phyloP scores from a whole-genome alignment of 192 early-diverging fungal species.

The Backusella morwellensis region DNA sequence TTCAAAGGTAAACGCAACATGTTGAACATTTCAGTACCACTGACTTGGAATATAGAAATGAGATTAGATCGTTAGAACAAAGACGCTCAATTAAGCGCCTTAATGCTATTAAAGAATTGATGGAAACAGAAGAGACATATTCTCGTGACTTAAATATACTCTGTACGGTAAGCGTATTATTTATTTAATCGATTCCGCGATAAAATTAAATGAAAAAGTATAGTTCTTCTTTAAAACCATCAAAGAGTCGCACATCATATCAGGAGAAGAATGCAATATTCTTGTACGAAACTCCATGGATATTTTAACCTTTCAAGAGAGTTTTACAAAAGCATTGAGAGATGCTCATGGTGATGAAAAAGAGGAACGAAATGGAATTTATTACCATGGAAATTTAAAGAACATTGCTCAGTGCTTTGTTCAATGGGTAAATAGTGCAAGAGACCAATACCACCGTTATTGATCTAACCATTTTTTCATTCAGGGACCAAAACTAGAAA shows the following conservation, averaged over 20 bases:
- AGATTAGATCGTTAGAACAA: slow-evolving; percentile 17
- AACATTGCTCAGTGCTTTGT: slow-evolving; percentile 31
- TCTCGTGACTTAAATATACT: slow-evolving; percentile 14
- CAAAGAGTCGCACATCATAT: slow-evolving; percentile 22
- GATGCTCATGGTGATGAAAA: slow-evolving; percentile 19
- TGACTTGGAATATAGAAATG: slow-evolving; percentile 1
- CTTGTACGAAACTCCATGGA: slow-evolving; percentile 29
- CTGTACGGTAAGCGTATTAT: slow-evolving; percentile 14
- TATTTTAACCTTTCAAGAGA: slow-evolving; percentile 30
- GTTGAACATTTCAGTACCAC: neutral
- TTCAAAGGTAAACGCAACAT: neutral
- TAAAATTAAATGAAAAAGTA: neutral
- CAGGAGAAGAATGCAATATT: slow-evolving; percentile 20
- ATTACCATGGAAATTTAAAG: slow-evolving; percentile 17
- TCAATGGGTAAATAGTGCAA: slow-evolving; percentile 20
- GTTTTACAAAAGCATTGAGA: slow-evolving; percentile 21
- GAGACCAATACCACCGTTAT: neutral
- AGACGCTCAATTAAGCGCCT: slow-evolving; percentile 15
- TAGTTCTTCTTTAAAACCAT: slow-evolving; percentile 26
- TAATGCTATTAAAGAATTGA: slow-evolving; percentile 30
- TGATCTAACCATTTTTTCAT: neutral
- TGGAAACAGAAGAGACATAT: slow-evolving; percentile 34
- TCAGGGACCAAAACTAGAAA: slow-evolving; percentile 20
- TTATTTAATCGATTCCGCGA: neutral
- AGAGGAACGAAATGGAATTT: neutral